Base-by-base conservation (phyloP, 202 grass and related monocot genomes). In the Zoysia matrella region DNA sequence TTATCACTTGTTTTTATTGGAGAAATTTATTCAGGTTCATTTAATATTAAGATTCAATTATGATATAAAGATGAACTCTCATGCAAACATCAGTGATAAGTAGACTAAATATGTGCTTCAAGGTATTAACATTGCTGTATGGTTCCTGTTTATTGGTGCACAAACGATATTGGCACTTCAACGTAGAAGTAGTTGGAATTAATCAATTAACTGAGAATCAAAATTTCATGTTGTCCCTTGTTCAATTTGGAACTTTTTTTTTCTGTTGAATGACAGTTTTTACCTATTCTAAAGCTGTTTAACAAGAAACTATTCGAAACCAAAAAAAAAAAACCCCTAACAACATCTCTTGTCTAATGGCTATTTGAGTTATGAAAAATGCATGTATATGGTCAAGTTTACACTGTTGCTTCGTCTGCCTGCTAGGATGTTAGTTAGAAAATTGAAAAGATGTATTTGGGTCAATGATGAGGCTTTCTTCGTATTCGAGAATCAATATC, bases 401-500 rank as follows among this genome's bases (percentile, higher is more conserved):
- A 14, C 15, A 8, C 2, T 47, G 30, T 36, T 36, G 30, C 47
- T 39, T 5, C 64, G 71, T 47, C 48, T 61, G 10, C 71, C 1
- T 16, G 60, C 15, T 39, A 76, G 45, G 16, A 55, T 52, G 13
- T 50, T 30, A 80, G 36, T 65, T 57, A 69, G 12, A 39, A 15
- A 65, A 76, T 85, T 60, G 15, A 71, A 71, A 52, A 69, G 43
- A 81, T 76, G n/a, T 47, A 13, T 65, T 72, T 50, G 16, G 6
- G 14, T 47, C 47, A 79, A 41, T 11, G 36, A 74, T 42, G 53
- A 65, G 16, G 49, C 45, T 58, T 8, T 73, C 40, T 36, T 52
- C 36, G 2, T 66, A 66, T 15, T 16, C 52, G 64, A 76, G 60
- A 79, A 72, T 72, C 58, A 47, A 11, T 82, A 11, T 67, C 10